Percentiles rank a stretch among this genome's conserved stretches.
phyloP scores from a whole-genome alignment of 2,329 filamentous ascomycete genomes.

The Thelonectria rubi region DNA sequence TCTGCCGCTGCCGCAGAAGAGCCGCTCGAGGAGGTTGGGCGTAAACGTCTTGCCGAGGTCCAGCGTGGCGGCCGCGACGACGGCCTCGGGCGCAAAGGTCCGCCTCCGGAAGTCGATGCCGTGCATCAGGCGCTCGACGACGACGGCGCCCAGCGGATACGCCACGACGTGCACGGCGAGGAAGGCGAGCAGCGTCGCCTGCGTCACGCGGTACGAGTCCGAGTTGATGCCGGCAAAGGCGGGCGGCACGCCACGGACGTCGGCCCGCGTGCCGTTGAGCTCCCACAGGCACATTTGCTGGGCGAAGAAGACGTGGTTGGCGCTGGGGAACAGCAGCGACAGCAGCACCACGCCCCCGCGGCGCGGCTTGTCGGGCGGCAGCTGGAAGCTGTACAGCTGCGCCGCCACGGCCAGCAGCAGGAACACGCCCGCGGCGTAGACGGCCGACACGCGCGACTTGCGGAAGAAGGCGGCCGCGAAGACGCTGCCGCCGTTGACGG shows the following conservation, averaged over 20 bases:
- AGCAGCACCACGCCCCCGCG: conserved; percentile 16
- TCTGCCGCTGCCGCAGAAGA: conserved; percentile 44
- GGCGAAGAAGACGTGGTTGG: conserved; percentile 38
- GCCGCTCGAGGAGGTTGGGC: conserved; percentile 41
- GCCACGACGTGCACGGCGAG: conserved; percentile 47
- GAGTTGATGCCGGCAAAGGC: conserved; percentile 26
- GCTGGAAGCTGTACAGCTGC: conserved; percentile 30
- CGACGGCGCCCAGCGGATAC: conserved; percentile 45
- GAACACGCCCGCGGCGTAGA: conserved; percentile 44
- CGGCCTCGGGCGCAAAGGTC: conserved; percentile 36
- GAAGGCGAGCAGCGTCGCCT: conserved; percentile 45
- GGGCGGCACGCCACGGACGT: conserved; percentile 18
- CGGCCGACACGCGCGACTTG: conserved; percentile 43
- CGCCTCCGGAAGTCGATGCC: conserved; percentile 48
- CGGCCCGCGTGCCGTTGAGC: conserved; percentile 16
- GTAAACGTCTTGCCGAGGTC: conserved; percentile 48
- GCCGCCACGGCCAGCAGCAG: conserved; percentile 41
- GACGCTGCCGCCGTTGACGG: conserved; percentile 72
- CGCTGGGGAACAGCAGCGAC: conserved; percentile 37
- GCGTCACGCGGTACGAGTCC: conserved; percentile 35
- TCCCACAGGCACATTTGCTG: conserved; percentile 40
- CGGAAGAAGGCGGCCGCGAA: conserved; percentile 57
- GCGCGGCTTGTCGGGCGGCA: conserved; percentile 11
- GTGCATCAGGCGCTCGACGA: conserved; percentile 46
- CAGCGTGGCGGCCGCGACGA: conserved; percentile 27